Base-by-base conservation (phyloP, 495 filamentous ascomycete genomes). In the Hyaloscypha finlandica region DNA sequence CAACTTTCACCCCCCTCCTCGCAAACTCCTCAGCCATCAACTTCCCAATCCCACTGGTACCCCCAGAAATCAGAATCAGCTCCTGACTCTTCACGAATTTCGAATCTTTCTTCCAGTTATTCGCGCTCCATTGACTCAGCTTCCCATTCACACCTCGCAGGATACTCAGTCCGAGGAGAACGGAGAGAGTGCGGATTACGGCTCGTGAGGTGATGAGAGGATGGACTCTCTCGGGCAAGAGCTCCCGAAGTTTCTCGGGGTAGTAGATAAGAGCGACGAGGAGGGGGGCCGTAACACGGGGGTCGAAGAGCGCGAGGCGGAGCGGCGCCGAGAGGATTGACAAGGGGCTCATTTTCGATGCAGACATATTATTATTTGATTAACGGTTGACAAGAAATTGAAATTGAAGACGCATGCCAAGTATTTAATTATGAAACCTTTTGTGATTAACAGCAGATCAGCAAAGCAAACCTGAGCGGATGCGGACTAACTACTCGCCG, bases 41-140 rank as follows among this genome's bases (percentile, higher is more conserved):
- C 29, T 77, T 80, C 9, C 90, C 65, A 51, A 67, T 71, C 8
- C 72, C 71, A 31, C 71, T 70, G 6, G 62, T 70, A 31, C 71
- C 70, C 35, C 73, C 75, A 8, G 75, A 70, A 29, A 74, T 70
- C 16, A 78, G 70, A 3, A 81, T 77, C 33, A 92, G 77, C 76
- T 93, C 90, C 66, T 83, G 81, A 42, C 65, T 68, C 51, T 82
- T 76, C 84, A 88, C 90, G 77, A 90, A 83, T 68, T 88, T 89
- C 22, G 74, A 77, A 74, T 90, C 86, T 33, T 70, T 70, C 45
- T 75, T 75, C 76, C 81, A 85, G 70, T 90, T 90, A 76, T 92
- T 92, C 33, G 85, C 67, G 4, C 80, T 82, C 3, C 77, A 73
- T 22, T 77, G 73, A 33, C 84, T 85, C 16, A 89, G 73, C 71